Evolutionary conservation across 2,329 filamentous ascomycete species (phyloP).

Genomic region (Microsporum ferrugineum): DNA sequence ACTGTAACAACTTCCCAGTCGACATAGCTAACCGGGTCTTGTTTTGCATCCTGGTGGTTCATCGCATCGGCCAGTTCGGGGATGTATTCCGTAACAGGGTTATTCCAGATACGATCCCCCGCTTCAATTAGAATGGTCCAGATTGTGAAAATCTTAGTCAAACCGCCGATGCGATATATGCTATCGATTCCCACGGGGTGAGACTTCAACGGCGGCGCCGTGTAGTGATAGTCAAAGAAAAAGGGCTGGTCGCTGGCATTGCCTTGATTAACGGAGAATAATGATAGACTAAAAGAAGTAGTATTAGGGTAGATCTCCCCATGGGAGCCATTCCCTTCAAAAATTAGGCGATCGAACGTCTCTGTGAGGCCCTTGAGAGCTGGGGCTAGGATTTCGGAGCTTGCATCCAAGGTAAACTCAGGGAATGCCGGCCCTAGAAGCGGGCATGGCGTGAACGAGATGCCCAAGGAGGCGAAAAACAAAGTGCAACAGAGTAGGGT

Average conservation of each 20-base stretch:
- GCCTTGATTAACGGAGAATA: constrained; percentile 17
- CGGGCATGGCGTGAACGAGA: constrained; percentile 17
- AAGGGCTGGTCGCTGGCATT: constrained; percentile 11
- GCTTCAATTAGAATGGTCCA: constrained; percentile 33
- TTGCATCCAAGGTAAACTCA: constrained; percentile 12
- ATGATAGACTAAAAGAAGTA: constrained; percentile 16
- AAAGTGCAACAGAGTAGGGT: neutral
- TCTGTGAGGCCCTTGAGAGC: constrained; percentile 5
- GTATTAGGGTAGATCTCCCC: constrained; percentile 15
- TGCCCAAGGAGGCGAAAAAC: neutral
- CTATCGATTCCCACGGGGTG: constrained; percentile 17
- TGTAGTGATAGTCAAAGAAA: constrained; percentile 18
- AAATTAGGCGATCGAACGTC: neutral
- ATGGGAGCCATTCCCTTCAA: constrained; percentile 7
- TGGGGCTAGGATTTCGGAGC: constrained; percentile 3
- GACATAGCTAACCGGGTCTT: neutral
- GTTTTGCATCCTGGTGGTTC: neutral
- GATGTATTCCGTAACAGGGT: constrained; percentile 34
- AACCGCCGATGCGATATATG: constrained; percentile 34
- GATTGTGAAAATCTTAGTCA: constrained; percentile 38
- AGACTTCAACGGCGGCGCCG: constrained; percentile 2
- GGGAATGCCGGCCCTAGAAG: constrained; percentile 15
- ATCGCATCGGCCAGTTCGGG: constrained; percentile 28
- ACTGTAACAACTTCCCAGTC: constrained; percentile 12
- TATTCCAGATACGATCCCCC: constrained; percentile 32